Percentiles rank a stretch among this genome's conserved stretches.
Conservation (phyloP, 768 basidiomycete species). For the Calocera cornea region DNA sequence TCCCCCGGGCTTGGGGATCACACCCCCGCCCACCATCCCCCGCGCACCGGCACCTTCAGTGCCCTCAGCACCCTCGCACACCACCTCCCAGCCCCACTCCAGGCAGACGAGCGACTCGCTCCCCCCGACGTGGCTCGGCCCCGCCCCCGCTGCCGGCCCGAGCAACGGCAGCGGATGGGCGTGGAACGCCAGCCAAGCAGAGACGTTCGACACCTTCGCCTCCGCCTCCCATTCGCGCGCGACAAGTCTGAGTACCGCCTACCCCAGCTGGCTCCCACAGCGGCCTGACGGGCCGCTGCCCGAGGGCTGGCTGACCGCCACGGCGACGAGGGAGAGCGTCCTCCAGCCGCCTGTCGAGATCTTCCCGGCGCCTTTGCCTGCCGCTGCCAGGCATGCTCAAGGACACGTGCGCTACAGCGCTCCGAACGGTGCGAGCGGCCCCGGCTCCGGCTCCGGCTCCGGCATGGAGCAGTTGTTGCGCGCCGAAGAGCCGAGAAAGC, state of each 20-base stretch:
- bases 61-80: background rate
- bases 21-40: background rate
- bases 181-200: background rate
- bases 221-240: background rate
- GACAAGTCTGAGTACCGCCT: background rate
- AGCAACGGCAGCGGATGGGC: no score
- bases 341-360: background rate
- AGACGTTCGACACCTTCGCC: no score
- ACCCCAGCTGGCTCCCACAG: background rate
- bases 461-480: background rate
- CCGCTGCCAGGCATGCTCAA: background rate
- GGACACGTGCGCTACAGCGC: no score
- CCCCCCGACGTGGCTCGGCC: background rate
- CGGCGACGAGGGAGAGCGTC: background rate
- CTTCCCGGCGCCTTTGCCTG: background rate
- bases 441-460: background rate
- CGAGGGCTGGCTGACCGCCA: background rate
- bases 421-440: no score
- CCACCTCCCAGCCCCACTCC: background rate
- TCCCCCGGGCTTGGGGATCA: background rate
- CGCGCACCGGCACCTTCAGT: background rate
- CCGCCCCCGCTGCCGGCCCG: background rate
- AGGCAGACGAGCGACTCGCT: background rate
- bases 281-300: background rate
- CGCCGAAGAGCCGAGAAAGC: background rate